These are phyloP conservation scores for Arthrobotrys megalospora DNA, from an alignment of 2,329 filamentous ascomycete species.

Conservation along the genomic window DNA sequence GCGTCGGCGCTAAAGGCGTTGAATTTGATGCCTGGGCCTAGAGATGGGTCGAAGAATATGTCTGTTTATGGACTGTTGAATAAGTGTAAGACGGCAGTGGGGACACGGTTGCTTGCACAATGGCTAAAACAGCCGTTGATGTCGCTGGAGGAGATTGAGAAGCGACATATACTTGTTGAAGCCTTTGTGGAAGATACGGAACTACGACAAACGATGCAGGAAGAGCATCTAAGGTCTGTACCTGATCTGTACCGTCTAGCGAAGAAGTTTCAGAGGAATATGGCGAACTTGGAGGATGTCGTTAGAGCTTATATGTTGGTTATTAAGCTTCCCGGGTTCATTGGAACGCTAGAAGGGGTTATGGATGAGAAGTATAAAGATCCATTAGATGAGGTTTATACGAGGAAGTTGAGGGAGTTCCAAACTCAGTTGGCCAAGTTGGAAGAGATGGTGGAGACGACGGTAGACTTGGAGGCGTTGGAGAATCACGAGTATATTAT, in stretches of 20 bases:
- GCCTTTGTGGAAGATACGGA: slow-evolving; percentile 95
- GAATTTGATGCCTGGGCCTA: slow-evolving; percentile 95
- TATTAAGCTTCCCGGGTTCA: slow-evolving; percentile 89
- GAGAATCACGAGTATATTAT: slow-evolving; percentile 99
- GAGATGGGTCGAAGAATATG: slow-evolving; percentile 97
- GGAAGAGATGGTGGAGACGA: slow-evolving; percentile 98
- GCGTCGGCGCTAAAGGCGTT: slow-evolving; percentile 92
- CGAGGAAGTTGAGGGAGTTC: slow-evolving; percentile 81
- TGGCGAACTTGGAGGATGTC: slow-evolving; percentile 94
- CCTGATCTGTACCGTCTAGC: slow-evolving; percentile 93
- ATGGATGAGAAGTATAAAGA: slow-evolving; percentile 96
- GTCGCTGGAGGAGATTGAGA: slow-evolving; percentile 89
- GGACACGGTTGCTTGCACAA: slow-evolving; percentile 89
- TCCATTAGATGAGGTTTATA: slow-evolving; percentile 88
- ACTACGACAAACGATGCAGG: slow-evolving; percentile 94
- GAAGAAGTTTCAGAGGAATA: slow-evolving; percentile 93
- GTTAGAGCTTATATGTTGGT: slow-evolving; percentile 95
- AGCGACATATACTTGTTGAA: slow-evolving; percentile 92
- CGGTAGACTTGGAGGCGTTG: slow-evolving; percentile 92
- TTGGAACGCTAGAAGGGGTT: slow-evolving; percentile 88
- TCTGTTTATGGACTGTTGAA: slow-evolving; percentile 94
- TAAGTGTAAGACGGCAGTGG: slow-evolving; percentile 96
- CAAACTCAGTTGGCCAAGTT: slow-evolving; percentile 84
- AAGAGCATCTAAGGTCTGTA: slow-evolving; percentile 92
- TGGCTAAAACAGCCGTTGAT: slow-evolving; percentile 99